Percentiles rank a stretch among this genome's conserved stretches.
These are phyloP conservation scores for Lachnellula hyalina DNA, from an alignment of 2,329 filamentous ascomycete genomes.

Conservation along the genomic window DNA sequence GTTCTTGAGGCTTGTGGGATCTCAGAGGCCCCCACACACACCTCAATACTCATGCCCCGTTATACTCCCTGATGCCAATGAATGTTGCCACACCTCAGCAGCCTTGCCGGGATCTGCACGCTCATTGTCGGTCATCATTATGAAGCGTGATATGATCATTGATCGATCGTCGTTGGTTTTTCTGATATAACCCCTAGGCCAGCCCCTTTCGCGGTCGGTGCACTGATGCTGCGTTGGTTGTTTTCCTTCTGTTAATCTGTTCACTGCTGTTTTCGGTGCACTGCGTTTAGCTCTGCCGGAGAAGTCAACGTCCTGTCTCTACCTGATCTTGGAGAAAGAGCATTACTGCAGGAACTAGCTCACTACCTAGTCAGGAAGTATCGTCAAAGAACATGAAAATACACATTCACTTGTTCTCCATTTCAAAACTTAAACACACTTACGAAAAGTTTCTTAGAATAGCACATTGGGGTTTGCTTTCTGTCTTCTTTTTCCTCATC, in stretches of 20 bases:
- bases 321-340: conserved; percentile 1
- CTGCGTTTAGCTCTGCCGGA: conserved; percentile 11
- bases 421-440: neutral
- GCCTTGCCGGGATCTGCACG: conserved; percentile 14
- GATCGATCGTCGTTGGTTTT: neutral
- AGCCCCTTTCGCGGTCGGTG: too few relatives aligned
- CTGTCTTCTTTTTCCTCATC: neutral
- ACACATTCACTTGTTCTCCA: conserved; percentile 3
- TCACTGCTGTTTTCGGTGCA: conserved; percentile 3
- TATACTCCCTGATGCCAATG: conserved; percentile 8
- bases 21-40: conserved; percentile 10
- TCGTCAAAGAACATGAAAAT: conserved; percentile 9
- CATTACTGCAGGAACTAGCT: neutral
- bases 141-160: conserved; percentile 10
- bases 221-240: neutral
- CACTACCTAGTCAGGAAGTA: conserved; percentile 3
- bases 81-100: conserved; percentile 12
- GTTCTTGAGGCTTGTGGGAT: conserved; percentile 5
- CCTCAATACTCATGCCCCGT: conserved; percentile 2
- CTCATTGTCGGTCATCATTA: conserved; percentile 10
- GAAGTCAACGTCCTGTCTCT: conserved; percentile 7
- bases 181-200: neutral
- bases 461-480: neutral
- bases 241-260: neutral
- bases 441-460: neutral